Conservation (phyloP, 1,284 basidiomycete genomes). For the Cutaneotrichosporon cavernicola region DNA sequence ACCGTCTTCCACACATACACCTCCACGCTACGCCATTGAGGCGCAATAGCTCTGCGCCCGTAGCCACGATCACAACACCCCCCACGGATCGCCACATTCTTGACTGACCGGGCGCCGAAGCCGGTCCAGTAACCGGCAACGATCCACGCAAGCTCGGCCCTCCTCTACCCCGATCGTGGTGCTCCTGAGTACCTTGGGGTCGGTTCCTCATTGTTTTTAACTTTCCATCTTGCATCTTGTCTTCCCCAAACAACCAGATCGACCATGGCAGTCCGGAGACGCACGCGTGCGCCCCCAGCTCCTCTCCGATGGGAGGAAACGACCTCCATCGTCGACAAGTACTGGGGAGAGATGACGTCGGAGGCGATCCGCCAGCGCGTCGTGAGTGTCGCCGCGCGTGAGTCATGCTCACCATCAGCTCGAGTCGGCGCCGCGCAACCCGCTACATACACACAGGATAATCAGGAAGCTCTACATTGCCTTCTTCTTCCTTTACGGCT, state of each 20-base stretch:
- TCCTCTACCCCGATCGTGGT: not conserved
- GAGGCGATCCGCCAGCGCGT: slow-evolving; percentile 17
- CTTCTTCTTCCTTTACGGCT: slow-evolving; percentile 33
- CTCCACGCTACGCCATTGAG: not conserved
- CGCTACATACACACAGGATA: slow-evolving; percentile 34
- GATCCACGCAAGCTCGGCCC: not conserved
- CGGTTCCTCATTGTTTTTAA: not conserved
- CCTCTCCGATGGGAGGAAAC: slow-evolving; percentile 5
- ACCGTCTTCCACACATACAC: not conserved
- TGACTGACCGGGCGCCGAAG: not conserved
- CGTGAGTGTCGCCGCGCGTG: slow-evolving; percentile 9
- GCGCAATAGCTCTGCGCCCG: not conserved
- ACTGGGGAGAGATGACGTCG: slow-evolving; percentile 22
- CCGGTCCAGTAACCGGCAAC: not conserved
- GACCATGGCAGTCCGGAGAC: slow-evolving; percentile 1
- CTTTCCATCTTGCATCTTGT: not conserved
- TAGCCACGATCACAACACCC: not conserved
- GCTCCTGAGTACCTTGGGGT: not conserved
- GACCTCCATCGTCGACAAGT: slow-evolving; percentile 12
- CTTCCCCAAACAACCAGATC: not conserved
- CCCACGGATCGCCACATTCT: slow-evolving; percentile 3
- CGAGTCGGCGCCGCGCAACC: slow-evolving; percentile 33
- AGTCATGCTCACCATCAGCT: slow-evolving; percentile 23
- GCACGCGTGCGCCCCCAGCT: slow-evolving; percentile 8
- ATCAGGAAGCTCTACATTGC: slow-evolving; percentile 42